Evolutionary conservation across 441 rosid genomes (phyloP), one percentile per base, ranked within the genome.

Genomic region (Brassica balearica): DNA sequence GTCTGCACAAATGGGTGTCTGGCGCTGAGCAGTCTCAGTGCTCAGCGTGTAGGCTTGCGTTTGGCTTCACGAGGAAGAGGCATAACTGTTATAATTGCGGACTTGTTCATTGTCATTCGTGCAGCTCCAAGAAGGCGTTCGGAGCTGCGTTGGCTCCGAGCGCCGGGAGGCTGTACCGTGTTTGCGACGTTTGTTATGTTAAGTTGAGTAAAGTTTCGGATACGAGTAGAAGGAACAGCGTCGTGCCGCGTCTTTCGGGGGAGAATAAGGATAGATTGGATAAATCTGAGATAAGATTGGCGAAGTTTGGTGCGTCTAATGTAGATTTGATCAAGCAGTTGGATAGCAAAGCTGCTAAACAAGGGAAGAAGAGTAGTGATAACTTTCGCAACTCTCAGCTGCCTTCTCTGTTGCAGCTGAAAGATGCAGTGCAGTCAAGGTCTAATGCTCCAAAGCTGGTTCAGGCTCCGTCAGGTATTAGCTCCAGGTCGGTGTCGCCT

Each of bases 21-120:
- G 94, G 98, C 82, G 88, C 94, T 8, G 99, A 95, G 80, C 98
- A 92, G 86, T 92, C 96, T 75, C 99, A 95, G 69, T 95, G 98
- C 78, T 92, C 98, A 14, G 81, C 92, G 4, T 95, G 99, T 78
- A 88, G 98, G 77, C 95, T 87, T 56, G 92, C 99, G 67, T 95
- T 95, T 75, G 98, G 98, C 29, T 93, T 95, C 79, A 93, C 98
- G 74, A 79, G 99, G 66, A 95, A 95, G 82, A 89, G 98, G 76
- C 98, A 95, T 82, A 95, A 93, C 83, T 95, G 99, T 83, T 95
- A 93, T 71, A 93, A 95, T 41, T 95, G 99, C 84, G 99, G 99
- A 38, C 95, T 95, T 46, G 97, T 95, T 80, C 98, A 95, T 72
- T 95, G 99, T 77, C 99, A 95, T 84, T 88, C 99, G 2, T 94